phyloP scores from a whole-genome alignment of 1,284 basidiomycete species.

The Testicularia cyperi region DNA sequence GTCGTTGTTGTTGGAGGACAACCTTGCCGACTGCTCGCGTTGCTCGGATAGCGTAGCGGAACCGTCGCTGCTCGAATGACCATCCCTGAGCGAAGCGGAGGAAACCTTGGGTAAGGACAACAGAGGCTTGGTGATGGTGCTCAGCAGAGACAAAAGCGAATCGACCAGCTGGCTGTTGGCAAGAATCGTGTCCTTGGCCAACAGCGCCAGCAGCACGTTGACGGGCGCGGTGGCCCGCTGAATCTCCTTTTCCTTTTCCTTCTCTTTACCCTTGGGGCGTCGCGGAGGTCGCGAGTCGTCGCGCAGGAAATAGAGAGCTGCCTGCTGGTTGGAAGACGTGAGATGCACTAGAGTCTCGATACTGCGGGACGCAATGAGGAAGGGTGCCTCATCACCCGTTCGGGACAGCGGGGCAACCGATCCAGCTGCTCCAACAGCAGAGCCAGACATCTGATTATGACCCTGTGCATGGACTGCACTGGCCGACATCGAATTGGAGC shows the following conservation, averaged over 20 bases:
- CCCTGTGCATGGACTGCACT: slow-evolving; percentile 8
- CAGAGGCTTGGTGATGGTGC: slow-evolving; percentile 54
- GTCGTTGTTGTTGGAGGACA: too few relatives aligned
- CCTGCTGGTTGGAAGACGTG: slow-evolving; percentile 45
- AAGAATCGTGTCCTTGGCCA: slow-evolving; percentile 53
- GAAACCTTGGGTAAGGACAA: slow-evolving; percentile 15
- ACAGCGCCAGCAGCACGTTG: slow-evolving; percentile 48
- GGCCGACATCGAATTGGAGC: slow-evolving; percentile 30
- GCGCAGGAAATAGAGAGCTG: slow-evolving; percentile 54
- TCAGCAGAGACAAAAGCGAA: slow-evolving; percentile 51
- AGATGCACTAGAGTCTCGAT: slow-evolving; percentile 54
- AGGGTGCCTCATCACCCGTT: slow-evolving; percentile 58
- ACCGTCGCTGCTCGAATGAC: too few relatives aligned
- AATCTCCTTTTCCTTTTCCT: slow-evolving; percentile 28
- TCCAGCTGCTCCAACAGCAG: slow-evolving; percentile 2
- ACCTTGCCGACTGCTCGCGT: too few relatives aligned
- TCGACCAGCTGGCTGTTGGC: slow-evolving; percentile 54
- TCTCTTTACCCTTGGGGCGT: slow-evolving; percentile 48
- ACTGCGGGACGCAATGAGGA: slow-evolving; percentile 56
- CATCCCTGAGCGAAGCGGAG: too few relatives aligned
- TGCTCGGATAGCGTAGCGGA: too few relatives aligned
- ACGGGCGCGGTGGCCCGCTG: slow-evolving; percentile 41
- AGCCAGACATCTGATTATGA: slow-evolving; percentile 7
- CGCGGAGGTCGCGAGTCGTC: slow-evolving; percentile 48
- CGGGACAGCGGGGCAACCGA: slow-evolving; percentile 49